These are phyloP conservation scores for Sicyos edulis DNA, from an alignment of 306 rosid species.

Conservation along the genomic window DNA sequence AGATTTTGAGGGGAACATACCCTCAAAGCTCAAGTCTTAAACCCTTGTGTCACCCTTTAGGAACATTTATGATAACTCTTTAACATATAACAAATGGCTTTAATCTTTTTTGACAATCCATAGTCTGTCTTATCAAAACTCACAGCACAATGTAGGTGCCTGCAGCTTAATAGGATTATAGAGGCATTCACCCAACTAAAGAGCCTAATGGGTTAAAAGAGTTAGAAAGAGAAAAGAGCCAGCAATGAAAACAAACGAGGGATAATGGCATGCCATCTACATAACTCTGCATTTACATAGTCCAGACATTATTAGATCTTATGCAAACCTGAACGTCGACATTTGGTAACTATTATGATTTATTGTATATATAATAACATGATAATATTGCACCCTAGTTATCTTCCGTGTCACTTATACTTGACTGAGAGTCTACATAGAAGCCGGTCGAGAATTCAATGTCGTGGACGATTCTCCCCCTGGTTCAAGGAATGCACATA, in stretches of 20 bases:
- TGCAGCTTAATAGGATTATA: not conserved
- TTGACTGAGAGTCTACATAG: constrained; percentile 43
- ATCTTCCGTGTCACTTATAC: constrained; percentile 68
- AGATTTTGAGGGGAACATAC: too few species aligned
- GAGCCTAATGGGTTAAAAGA: not conserved
- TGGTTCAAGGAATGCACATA: constrained; percentile 23
- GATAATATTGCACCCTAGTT: constrained; percentile 29
- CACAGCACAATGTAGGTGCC: not conserved
- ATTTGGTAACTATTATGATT: not conserved
- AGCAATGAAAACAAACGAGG: not conserved
- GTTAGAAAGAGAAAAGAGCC: not conserved
- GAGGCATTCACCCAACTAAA: not conserved
- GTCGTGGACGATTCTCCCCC: constrained; percentile 77
- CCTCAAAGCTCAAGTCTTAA: too few species aligned
- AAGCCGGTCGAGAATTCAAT: constrained; percentile 53
- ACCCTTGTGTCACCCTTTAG: too few species aligned
- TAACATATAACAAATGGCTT: not conserved
- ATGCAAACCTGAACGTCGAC: not conserved
- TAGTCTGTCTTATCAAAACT: not conserved
- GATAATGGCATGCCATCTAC: not conserved
- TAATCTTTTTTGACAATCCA: not conserved
- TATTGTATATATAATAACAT: not conserved
- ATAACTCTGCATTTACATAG: constrained; percentile 3
- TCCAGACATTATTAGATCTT: not conserved
- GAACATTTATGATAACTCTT: too few species aligned